Percentiles rank a stretch among this genome's conserved stretches.
Conservation (phyloP, 495 filamentous ascomycete species). For the Ramalina peruviana region DNA sequence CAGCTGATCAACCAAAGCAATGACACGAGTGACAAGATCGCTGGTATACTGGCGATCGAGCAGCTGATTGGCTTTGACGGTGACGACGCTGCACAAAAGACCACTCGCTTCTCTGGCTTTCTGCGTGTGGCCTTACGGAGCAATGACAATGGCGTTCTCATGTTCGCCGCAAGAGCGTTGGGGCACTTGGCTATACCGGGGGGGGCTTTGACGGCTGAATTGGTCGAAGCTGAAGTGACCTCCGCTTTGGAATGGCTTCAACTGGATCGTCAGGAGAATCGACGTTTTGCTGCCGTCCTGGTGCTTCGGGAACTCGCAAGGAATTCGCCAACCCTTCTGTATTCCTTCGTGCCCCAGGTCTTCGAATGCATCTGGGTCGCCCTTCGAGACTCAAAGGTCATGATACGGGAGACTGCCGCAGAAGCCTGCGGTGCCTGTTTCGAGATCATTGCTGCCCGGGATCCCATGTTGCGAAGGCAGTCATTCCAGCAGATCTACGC, state of each 20-base stretch:
- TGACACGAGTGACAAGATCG: conserved; percentile 77
- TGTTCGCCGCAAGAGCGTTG: conserved; percentile 72
- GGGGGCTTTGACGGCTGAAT: conserved; percentile 84
- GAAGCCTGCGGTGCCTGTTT: conserved; percentile 88
- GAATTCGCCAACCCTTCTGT: conserved; percentile 86
- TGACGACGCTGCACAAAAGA: conserved; percentile 87
- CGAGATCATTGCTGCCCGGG: conserved; percentile 80
- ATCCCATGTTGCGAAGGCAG: conserved; percentile 64
- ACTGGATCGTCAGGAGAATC: conserved; percentile 81
- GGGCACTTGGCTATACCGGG: conserved; percentile 84
- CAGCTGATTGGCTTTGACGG: conserved; percentile 89
- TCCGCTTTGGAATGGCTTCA: conserved; percentile 91
- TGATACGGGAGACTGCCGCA: conserved; percentile 82
- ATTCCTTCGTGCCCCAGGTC: conserved; percentile 75
- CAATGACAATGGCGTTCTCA: conserved; percentile 75
- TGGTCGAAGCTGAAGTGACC: conserved; percentile 94
- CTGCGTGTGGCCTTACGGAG: conserved; percentile 78
- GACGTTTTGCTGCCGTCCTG: conserved; percentile 82
- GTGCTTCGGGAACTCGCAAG: conserved; percentile 78
- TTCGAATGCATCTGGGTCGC: conserved; percentile 94
- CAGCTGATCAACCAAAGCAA: conserved; percentile 60
- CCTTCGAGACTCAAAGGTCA: conserved; percentile 69
- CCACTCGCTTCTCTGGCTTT: conserved; percentile 79
- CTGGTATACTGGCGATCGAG: conserved; percentile 83
- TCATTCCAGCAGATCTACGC: conserved; percentile 82